A percentile compares a stretch with the other conserved stretches of the same genome.
phyloP scores from a whole-genome alignment of 208 protist genomes.

The Acanthamoeba lenticulata region DNA sequence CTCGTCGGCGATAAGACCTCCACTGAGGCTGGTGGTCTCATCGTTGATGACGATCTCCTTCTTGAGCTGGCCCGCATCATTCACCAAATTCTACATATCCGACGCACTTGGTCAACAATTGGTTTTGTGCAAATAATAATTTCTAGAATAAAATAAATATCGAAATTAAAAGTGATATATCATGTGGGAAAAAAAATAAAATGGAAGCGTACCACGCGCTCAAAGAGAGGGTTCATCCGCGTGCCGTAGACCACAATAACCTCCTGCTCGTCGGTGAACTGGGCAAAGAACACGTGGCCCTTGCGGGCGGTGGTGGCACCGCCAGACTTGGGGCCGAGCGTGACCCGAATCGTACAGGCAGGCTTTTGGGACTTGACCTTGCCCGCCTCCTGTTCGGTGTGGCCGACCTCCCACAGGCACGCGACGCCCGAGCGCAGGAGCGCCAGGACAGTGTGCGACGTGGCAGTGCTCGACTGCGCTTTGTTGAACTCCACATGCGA shows the following conservation, averaged over 20 bases:
- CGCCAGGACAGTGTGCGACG: background rate
- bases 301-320: background rate
- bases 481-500: constrained; percentile 4
- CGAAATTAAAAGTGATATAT: background rate
- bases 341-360: background rate
- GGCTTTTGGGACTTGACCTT: background rate
- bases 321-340: background rate
- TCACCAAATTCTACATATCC: background rate
- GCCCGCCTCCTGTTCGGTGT: background rate
- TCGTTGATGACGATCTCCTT: background rate
- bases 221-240: background rate
- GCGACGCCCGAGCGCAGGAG: background rate
- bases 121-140: background rate
- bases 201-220: background rate
- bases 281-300: background rate
- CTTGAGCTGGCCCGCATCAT: background rate
- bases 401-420: background rate
- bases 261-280: constrained; percentile 16
- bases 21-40: background rate
- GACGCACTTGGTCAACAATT: background rate
- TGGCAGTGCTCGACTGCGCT: background rate
- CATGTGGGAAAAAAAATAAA: background rate
- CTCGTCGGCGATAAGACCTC: background rate
- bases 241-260: constrained; percentile 10
- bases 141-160: background rate